phyloP scores from a whole-genome alignment of 768 basidiomycete genomes.

The Lyophyllum shimeji region DNA sequence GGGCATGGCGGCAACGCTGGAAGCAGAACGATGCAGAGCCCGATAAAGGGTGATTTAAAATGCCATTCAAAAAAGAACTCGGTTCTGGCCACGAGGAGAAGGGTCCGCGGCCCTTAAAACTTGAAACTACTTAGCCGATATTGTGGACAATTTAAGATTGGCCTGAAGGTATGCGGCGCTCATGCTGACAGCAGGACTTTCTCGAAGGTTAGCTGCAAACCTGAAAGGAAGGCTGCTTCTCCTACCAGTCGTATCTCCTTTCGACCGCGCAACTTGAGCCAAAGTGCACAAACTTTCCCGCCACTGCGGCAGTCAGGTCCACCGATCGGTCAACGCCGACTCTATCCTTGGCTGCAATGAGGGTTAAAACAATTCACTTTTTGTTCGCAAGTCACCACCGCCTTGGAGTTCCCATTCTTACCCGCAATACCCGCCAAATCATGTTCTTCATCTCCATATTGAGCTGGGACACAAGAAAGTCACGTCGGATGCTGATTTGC shows the following conservation, averaged over 20 bases:
- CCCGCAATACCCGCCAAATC: conserved; percentile 41
- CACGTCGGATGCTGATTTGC: conserved; percentile 31
- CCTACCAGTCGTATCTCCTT: conserved; percentile 39
- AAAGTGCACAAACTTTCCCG: conserved; percentile 28
- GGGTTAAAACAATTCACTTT: conserved; percentile 22
- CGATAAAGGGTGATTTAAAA: conserved; percentile 48
- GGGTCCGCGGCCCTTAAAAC: conserved; percentile 55
- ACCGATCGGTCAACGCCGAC: conserved; percentile 24
- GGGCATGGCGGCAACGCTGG: conserved; percentile 36
- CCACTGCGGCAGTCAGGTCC: conserved; percentile 19
- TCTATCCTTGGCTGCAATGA: conserved; percentile 21
- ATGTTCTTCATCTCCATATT: conserved; percentile 31
- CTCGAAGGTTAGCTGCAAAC: conserved; percentile 39
- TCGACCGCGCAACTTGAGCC: conserved; percentile 22
- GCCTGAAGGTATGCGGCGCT: conserved; percentile 46
- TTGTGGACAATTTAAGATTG: conserved; percentile 53
- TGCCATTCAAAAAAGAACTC: conserved; percentile 66
- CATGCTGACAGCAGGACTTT: conserved; percentile 42
- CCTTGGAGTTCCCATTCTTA: conserved; percentile 39
- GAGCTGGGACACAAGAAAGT: conserved; percentile 38
- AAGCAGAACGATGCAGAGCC: conserved; percentile 21
- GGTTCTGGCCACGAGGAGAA: conserved; percentile 69
- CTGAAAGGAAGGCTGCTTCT: conserved; percentile 30
- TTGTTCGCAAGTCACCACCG: conserved; percentile 21
- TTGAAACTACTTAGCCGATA: conserved; percentile 43